These are phyloP conservation scores for Nicotiana otophora DNA, from an alignment of 257 asterid genomes.

Conservation along the genomic window DNA sequence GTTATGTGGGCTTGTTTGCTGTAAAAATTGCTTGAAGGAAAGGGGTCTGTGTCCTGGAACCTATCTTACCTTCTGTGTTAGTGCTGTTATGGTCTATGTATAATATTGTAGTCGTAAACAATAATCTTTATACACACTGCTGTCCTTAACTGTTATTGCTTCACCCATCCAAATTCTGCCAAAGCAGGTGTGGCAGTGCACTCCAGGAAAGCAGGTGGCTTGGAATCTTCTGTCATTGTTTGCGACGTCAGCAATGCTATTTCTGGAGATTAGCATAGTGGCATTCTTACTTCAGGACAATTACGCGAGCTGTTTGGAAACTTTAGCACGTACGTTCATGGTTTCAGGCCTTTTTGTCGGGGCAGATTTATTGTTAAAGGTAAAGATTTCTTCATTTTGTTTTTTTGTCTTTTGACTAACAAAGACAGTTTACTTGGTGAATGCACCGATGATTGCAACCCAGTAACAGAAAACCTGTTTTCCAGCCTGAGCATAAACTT, in stretches of 20 bases:
- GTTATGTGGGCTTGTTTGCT: not conserved
- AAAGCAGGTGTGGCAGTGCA: slow-evolving; percentile 82
- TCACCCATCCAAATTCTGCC: not conserved
- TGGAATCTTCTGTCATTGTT: slow-evolving; percentile 77
- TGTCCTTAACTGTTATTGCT: not conserved
- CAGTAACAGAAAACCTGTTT: not conserved
- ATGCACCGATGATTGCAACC: not conserved
- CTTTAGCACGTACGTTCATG: slow-evolving; percentile 67
- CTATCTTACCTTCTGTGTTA: not conserved
- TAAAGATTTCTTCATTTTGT: slow-evolving; percentile 21
- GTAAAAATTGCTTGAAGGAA: not conserved
- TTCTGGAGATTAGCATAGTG: slow-evolving; percentile 67
- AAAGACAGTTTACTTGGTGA: not conserved
- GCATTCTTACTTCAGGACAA: slow-evolving; percentile 83
- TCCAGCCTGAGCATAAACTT: not conserved
- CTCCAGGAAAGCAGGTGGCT: slow-evolving; percentile 54
- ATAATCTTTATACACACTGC: not conserved
- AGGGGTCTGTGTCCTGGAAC: not conserved
- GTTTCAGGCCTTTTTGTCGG: slow-evolving; percentile 77
- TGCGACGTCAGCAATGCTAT: slow-evolving; percentile 65
- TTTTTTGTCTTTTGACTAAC: not conserved
- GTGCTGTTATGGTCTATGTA: not conserved
- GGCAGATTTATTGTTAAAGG: slow-evolving; percentile 75
- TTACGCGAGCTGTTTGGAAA: slow-evolving; percentile 77
- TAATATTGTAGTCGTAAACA: not conserved